phyloP scores from a whole-genome alignment of 2,329 filamentous ascomycete genomes.

The Pseudogymnoascus sp. region DNA sequence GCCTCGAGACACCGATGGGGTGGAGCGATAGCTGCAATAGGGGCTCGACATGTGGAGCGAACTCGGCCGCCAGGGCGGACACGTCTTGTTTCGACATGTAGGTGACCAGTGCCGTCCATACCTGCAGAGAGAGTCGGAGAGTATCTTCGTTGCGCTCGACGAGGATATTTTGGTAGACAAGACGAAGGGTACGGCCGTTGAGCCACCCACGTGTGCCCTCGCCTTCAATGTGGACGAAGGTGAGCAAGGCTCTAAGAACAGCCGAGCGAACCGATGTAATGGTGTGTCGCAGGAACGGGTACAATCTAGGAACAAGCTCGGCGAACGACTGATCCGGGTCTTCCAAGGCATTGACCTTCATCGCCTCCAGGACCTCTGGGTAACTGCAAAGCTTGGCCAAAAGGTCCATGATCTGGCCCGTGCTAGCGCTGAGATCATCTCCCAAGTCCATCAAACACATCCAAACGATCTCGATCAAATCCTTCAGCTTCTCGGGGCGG shows the following conservation, averaged over 20 bases:
- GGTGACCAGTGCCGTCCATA: slow-evolving; percentile 75
- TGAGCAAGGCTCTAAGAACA: slow-evolving; percentile 84
- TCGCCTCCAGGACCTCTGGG: slow-evolving; percentile 82
- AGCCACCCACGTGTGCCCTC: slow-evolving; percentile 82
- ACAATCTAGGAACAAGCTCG: slow-evolving; percentile 83
- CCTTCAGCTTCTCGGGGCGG: slow-evolving; percentile 68
- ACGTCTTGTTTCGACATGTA: slow-evolving; percentile 56
- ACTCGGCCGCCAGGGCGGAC: slow-evolving; percentile 61
- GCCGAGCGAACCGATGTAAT: slow-evolving; percentile 93
- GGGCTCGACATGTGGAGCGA: slow-evolving; percentile 68
- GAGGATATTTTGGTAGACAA: slow-evolving; percentile 91
- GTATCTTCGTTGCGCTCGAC: slow-evolving; percentile 85
- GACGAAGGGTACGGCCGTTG: slow-evolving; percentile 75
- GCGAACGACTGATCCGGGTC: slow-evolving; percentile 87
- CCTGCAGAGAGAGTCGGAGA: slow-evolving; percentile 72
- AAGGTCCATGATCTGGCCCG: slow-evolving; percentile 96
- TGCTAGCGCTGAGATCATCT: slow-evolving; percentile 94
- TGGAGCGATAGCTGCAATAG: slow-evolving; percentile 79
- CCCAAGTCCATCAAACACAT: slow-evolving; percentile 94
- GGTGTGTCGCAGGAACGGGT: slow-evolving; percentile 92
- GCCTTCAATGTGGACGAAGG: slow-evolving; percentile 81
- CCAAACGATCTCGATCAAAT: slow-evolving; percentile 92
- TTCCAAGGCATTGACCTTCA: slow-evolving; percentile 80
- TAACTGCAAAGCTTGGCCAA: slow-evolving; percentile 93
- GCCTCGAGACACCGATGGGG: slow-evolving; percentile 83